Base-by-base conservation (phyloP, 2,329 filamentous ascomycete species). In the Chaetomium sp. region DNA sequence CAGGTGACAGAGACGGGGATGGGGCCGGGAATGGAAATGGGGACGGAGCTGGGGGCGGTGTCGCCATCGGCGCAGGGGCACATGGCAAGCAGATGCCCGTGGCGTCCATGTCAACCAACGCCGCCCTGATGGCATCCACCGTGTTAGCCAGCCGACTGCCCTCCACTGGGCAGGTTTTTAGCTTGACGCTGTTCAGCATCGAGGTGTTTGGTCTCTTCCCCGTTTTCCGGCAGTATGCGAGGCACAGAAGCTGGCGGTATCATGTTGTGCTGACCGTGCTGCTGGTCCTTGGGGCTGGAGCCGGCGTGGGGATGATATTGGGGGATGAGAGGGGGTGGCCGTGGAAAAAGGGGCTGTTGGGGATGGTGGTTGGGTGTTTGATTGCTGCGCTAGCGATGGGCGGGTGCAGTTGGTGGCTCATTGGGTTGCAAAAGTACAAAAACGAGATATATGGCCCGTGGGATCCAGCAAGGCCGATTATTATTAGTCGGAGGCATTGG, bases 391-490 rank as follows among this genome's bases (percentile, higher is more conserved):
- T 96, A 53, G 85, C 85, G 2, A 95, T 96, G 84, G 94, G 92
- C 1, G 87, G 91, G 10, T 96, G 91, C 70, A 95, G 90, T 68
- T 97, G 91, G 92, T 97, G 94, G 91, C 74, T 99, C 60, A 97
- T 99, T 67, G 89, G 91, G 7, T 72, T 99, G 70, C 94, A 99
- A 73, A 92, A 95, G 74, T 99, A 97, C 73, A 99, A 99, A 77
- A 97, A 97, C 70, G 94, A 97, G 73, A 96, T 99, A 63, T 89
- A 91, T 67, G 94, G 94, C 44, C 94, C 94, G 1, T 99, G 94
- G 94, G 94, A 99, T 74, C 91, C 92, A 19, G 94, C 94, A 6
- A 80, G 91, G 68, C 94, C 94, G 8, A 82, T 94, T 54, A 91
- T 94, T 60, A 84, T 90, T 67, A 85, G 86, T 65, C 76, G 84